phyloP scores from a whole-genome alignment of 2,329 filamentous ascomycete species.

The Fusarium coicis region DNA sequence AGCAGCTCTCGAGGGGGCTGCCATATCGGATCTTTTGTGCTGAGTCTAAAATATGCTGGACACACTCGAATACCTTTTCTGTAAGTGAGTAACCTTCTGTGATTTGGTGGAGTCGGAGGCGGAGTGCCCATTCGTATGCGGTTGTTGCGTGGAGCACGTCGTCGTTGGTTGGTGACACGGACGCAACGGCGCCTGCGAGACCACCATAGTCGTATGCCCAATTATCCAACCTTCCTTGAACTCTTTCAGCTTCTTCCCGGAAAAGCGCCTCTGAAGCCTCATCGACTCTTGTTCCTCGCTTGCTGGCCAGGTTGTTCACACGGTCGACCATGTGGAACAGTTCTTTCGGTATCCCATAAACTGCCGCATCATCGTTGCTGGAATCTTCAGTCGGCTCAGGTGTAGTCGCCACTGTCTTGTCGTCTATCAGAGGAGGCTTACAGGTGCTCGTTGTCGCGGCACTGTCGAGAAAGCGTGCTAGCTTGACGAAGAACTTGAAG shows the following conservation, averaged over 20 bases:
- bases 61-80: slow-evolving; percentile 2
- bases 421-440: slow-evolving; percentile 1
- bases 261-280: slow-evolving; percentile 1
- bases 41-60: background rate
- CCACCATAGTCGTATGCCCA: slow-evolving; percentile 15
- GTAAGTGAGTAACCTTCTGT: background rate
- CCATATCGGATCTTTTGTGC: slow-evolving; percentile 2
- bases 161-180: background rate
- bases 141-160: slow-evolving; percentile 8
- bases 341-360: slow-evolving; percentile 7
- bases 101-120: slow-evolving; percentile 10
- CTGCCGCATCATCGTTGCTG: background rate
- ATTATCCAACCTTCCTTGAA: background rate
- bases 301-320: slow-evolving; percentile 1
- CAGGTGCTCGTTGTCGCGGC: slow-evolving; percentile 1
- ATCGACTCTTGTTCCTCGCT: slow-evolving; percentile 4
- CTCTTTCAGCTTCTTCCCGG: background rate
- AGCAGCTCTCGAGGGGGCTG: background rate
- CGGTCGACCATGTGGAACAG: slow-evolving; percentile 10
- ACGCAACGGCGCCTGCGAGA: background rate
- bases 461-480: background rate
- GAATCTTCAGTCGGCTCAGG: background rate
- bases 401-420: background rate
- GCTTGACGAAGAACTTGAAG: slow-evolving; percentile 1
- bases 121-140: slow-evolving; percentile 11